Evolutionary conservation across 805 yeast species (phyloP), one percentile per base, ranked within the genome.

Genomic region (Cyberlindnera euphorbiiphila): DNA sequence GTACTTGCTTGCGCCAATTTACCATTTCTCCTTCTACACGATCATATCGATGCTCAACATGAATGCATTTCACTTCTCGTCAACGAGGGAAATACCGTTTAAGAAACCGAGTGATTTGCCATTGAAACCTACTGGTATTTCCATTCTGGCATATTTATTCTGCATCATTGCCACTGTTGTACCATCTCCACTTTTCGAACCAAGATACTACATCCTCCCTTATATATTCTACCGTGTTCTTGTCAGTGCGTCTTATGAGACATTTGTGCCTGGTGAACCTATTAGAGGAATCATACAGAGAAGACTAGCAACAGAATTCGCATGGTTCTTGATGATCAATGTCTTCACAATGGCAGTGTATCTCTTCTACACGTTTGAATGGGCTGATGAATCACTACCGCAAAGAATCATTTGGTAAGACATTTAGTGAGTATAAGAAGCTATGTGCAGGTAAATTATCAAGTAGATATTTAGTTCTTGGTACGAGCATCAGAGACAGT

Each of bases 111-210:
- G 50, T 1, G 65, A 62, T 17, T 38, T 66, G 19, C 72, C 72
- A 4, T 43, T 65, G 19, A 68, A 66, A 44, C 57, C 67, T 35
- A 64, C 71, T 11, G 71, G 68, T 19, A 62, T 68, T 15, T 61
- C 81, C n/a, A 68, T 72, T 28, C 35, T 75, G 5, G 72, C 78
- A 0, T 78, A 70, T 42, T 37, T 77, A 2, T 59, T 61, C 0
- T 80, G 88, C 29, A 66, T 76, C 0, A 50, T 69, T 1, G 57
- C 76, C 6, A 82, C 93, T 0, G 66, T 93, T 15, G 74, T 84
- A 0, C 96, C 98, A 15, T 81, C 96, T 0, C 98, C 98, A 5
- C 66, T 93, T 46, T 80, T 93, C 53, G 98, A 93, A 60, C 96
- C 97, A 33, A 74, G 98, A 41, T 93, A 93, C 58, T 93, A 82